Conservation (phyloP, 1,139 yeast species). For the Yamadazyma diddensiae region DNA sequence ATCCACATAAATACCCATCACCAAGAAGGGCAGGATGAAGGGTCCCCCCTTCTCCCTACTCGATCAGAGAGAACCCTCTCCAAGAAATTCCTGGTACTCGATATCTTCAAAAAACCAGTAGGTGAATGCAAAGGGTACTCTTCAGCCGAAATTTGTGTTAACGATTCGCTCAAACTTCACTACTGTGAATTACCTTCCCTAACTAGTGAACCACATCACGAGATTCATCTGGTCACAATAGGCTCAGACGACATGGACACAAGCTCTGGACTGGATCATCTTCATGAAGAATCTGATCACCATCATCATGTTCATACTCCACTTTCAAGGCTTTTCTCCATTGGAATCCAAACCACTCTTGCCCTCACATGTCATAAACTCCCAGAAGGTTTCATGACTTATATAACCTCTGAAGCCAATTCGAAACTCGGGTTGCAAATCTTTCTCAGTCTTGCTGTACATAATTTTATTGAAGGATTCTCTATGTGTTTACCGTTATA, state of each 20-base stretch:
- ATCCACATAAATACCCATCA: conserved; percentile 1
- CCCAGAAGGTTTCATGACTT: conserved; percentile 93
- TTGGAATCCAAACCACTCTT: conserved; percentile 85
- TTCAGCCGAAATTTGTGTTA: conserved; percentile 38
- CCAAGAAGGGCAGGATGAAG: not conserved
- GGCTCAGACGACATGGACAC: too few relatives aligned
- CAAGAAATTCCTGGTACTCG: conserved; percentile 13
- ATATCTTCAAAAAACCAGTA: conserved; percentile 19
- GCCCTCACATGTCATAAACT: conserved; percentile 88
- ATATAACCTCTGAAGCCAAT: conserved; percentile 73
- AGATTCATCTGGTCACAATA: too few relatives aligned
- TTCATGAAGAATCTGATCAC: conserved; percentile 38
- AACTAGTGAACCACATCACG: conserved; percentile 2
- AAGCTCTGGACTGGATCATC: not conserved
- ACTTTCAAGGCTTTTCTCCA: conserved; percentile 69
- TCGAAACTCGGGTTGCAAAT: conserved; percentile 73
- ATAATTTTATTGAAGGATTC: conserved; percentile 94
- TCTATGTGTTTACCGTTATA: conserved; percentile 90
- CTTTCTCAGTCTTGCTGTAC: conserved; percentile 79
- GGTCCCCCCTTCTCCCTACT: not conserved
- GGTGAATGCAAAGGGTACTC: conserved; percentile 58
- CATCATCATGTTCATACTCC: conserved; percentile 84
- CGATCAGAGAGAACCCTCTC: conserved; percentile 1
- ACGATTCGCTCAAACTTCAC: conserved; percentile 21
- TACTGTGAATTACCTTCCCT: conserved; percentile 37